Conservation (phyloP, 2,329 filamentous ascomycete species). For the Cladobotryum protrusum region DNA sequence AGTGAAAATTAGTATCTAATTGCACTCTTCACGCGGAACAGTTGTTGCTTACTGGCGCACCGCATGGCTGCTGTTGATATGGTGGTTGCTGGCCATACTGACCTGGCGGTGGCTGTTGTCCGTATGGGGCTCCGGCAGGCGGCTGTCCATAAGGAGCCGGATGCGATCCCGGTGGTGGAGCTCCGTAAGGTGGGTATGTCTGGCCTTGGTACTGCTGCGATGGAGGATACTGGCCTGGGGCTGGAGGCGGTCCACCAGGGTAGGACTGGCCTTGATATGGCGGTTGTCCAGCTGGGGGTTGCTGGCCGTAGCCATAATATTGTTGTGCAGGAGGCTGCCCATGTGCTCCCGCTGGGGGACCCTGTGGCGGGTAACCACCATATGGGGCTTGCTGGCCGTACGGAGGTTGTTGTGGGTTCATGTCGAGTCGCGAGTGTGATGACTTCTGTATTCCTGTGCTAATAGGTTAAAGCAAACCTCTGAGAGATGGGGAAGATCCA, state of each 20-base stretch:
- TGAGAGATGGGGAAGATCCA: background rate
- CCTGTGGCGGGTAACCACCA: constrained; percentile 2
- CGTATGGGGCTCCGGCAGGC: background rate
- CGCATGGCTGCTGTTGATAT: constrained; percentile 4
- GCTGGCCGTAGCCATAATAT: background rate
- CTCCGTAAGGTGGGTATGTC: background rate
- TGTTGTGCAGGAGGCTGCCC: background rate
- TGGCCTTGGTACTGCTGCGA: background rate
- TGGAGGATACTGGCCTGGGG: background rate
- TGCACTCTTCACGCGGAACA: background rate
- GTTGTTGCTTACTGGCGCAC: background rate
- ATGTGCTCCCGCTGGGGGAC: background rate
- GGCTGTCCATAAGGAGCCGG: background rate
- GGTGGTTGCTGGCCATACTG: background rate
- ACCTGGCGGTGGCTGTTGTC: too few relatives aligned
- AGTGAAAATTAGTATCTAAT: background rate
- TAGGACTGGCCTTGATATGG: background rate
- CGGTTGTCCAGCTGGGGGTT: background rate
- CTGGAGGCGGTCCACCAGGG: background rate
- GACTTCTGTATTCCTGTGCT: too few relatives aligned
- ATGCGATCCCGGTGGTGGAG: background rate
- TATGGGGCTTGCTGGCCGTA: constrained; percentile 1
- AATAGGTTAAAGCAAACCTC: background rate
- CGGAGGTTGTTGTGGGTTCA: constrained; percentile 2
- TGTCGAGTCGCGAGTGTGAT: background rate